A percentile compares a stretch with the other conserved stretches of the same genome.
Evolutionary conservation across 331 rosid species (phyloP).

Genomic region (Cucumis variabilis): DNA sequence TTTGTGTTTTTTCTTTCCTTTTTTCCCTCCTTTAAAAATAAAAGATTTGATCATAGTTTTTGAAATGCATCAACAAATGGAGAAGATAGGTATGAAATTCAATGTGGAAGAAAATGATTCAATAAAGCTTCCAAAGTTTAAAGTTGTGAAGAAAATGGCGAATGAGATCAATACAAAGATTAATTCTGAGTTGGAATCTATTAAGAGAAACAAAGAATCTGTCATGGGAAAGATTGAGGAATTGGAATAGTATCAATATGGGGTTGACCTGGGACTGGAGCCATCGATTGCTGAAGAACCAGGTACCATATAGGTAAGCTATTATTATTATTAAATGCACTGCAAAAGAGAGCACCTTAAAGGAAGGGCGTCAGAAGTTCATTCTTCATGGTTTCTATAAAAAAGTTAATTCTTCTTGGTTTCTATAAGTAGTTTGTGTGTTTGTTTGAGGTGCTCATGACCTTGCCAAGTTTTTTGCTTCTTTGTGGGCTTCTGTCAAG

Average conservation of each 20-base stretch:
- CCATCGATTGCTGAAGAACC: slow-evolving; percentile 73
- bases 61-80: slow-evolving; percentile 44
- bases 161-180: not conserved
- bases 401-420: too few relatives aligned
- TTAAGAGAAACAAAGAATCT: not conserved
- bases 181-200: not conserved
- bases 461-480: too few relatives aligned
- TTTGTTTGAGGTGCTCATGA: too few relatives aligned
- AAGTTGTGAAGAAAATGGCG: slow-evolving; percentile 42
- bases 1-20: not conserved
- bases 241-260: slow-evolving; percentile 62
- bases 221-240: not conserved
- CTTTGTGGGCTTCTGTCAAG: too few relatives aligned
- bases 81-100: slow-evolving; percentile 35
- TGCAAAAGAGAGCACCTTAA: slow-evolving; percentile 29
- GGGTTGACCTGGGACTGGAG: slow-evolving; percentile 73
- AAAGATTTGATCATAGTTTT: not conserved
- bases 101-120: slow-evolving; percentile 33
- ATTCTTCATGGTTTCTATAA: too few relatives aligned
- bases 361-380: too few relatives aligned
- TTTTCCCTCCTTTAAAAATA: not conserved
- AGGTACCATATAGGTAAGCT: slow-evolving; percentile 97
- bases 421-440: too few relatives aligned
- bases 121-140: slow-evolving; percentile 37
- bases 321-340: slow-evolving; percentile 95